Percentiles rank a stretch among this genome's conserved stretches.
Conservation (phyloP, 2,329 filamentous ascomycete species). For the Phaeosphaeriaceae sp. region DNA sequence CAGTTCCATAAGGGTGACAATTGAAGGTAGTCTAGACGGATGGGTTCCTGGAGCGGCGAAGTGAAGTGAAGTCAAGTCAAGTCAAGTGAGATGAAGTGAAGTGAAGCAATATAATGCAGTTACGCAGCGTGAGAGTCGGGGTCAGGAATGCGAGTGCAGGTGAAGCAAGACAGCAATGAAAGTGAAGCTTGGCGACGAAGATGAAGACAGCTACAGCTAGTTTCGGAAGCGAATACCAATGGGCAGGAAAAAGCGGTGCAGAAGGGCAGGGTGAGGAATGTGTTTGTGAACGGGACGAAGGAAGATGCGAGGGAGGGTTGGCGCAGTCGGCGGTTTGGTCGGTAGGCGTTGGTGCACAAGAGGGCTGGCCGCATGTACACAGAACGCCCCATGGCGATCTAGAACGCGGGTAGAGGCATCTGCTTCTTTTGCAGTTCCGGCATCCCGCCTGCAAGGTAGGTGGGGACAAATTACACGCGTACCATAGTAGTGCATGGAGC, state of each 20-base stretch:
- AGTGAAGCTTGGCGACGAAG: slow-evolving; percentile 18
- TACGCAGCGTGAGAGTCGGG: no score
- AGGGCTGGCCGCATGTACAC: slow-evolving; percentile 24
- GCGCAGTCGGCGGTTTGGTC: slow-evolving; percentile 33
- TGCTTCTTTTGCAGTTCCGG: slow-evolving; percentile 23
- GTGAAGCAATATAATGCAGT: slow-evolving; percentile 8
- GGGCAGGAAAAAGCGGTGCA: slow-evolving; percentile 18
- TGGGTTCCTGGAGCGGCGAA: no score
- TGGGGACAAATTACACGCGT: neutral
- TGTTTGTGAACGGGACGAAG: slow-evolving; percentile 26
- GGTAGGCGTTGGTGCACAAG: slow-evolving; percentile 28
- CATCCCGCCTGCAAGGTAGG: neutral
- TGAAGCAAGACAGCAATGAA: slow-evolving; percentile 7
- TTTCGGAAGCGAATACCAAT: slow-evolving; percentile 31
- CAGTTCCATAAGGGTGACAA: slow-evolving; percentile 29
- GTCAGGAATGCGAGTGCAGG: slow-evolving; percentile 5
- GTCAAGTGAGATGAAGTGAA: slow-evolving; percentile 13
- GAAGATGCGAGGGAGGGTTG: slow-evolving; percentile 33
- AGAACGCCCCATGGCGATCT: slow-evolving; percentile 32
- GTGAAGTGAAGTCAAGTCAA: no score
- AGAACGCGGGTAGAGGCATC: slow-evolving; percentile 37
- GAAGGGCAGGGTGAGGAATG: slow-evolving; percentile 31
- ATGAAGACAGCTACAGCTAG: slow-evolving; percentile 21
- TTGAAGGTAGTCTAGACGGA: slow-evolving; percentile 20
- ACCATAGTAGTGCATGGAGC: no score